Percentiles rank a stretch among this genome's conserved stretches.
Conservation (phyloP, 208 protist genomes). For the Leishmania guyanensis region DNA sequence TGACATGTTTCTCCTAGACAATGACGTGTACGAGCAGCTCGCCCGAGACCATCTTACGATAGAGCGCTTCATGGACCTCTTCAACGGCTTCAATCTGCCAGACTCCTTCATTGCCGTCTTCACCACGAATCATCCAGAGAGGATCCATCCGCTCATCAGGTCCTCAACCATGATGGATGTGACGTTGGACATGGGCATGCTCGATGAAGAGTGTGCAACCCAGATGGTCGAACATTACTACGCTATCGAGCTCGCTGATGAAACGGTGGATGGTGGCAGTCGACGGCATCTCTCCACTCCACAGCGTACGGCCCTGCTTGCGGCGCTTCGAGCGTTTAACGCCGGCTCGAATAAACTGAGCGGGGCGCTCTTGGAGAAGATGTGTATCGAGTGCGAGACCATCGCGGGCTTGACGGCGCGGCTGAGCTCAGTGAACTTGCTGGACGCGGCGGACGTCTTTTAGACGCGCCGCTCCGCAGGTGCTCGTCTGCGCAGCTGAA, state of each 20-base stretch:
- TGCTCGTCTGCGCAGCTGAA: neutral
- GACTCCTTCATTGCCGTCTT: conserved; percentile 90
- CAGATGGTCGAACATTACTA: conserved; percentile 77
- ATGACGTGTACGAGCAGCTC: conserved; percentile 24
- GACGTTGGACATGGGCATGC: conserved; percentile 65
- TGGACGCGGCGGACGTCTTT: conserved; percentile 33
- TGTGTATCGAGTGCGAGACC: conserved; percentile 49
- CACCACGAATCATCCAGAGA: conserved; percentile 91
- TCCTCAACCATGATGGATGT: conserved; percentile 71
- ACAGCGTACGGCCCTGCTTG: conserved; percentile 15
- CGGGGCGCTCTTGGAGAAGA: conserved; percentile 57
- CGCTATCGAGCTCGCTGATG: conserved; percentile 20
- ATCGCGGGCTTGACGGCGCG: conserved; percentile 37
- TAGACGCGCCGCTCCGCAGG: conserved; percentile 8
- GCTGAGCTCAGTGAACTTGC: conserved; percentile 17
- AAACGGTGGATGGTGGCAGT: neutral
- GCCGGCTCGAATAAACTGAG: conserved; percentile 18
- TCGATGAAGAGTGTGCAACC: conserved; percentile 37
- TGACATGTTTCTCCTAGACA: conserved; percentile 18
- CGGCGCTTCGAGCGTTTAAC: conserved; percentile 19
- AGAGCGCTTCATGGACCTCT: conserved; percentile 81
- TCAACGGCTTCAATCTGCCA: conserved; percentile 81
- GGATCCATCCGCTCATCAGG: conserved; percentile 65
- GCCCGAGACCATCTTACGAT: conserved; percentile 74
- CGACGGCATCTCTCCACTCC: conserved; percentile 12